phyloP scores from a whole-genome alignment of 179 eudicot species.

The Camellia oleifera region DNA sequence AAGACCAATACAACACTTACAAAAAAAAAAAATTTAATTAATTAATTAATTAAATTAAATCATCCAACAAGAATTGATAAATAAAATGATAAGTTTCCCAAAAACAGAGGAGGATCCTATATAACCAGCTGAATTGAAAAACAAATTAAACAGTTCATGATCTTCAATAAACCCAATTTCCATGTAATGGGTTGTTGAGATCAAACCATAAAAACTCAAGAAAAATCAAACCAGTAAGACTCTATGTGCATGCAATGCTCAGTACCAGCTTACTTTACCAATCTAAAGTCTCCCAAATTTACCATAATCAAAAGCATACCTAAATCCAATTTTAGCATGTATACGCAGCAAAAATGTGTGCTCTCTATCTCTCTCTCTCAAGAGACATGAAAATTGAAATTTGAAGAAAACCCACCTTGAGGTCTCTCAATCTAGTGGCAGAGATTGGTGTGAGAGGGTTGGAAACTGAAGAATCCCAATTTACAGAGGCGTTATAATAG shows the following conservation, averaged over 20 bases:
- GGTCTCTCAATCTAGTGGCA: neutral
- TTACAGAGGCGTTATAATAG: neutral
- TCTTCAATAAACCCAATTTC: slow-evolving; percentile 3
- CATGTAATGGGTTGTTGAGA: neutral
- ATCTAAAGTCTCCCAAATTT: too few relatives aligned
- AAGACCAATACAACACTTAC: neutral
- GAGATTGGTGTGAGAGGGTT: neutral
- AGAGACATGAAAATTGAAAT: neutral
- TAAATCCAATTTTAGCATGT: too few relatives aligned
- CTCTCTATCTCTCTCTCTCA: too few relatives aligned
- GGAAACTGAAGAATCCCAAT: neutral
- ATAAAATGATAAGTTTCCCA: neutral
- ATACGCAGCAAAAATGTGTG: too few relatives aligned
- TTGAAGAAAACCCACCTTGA: slow-evolving; percentile 8
- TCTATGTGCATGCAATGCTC: neutral
- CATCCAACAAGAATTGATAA: neutral
- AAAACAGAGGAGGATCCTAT: neutral
- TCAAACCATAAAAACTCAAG: neutral
- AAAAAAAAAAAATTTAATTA: neutral
- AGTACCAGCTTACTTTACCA: neutral
- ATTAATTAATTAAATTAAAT: too few relatives aligned
- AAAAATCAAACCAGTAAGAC: neutral
- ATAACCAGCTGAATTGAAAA: neutral
- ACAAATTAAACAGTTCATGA: neutral
- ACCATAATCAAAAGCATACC: too few relatives aligned